These are phyloP conservation scores for Leccinellum albellum DNA, from an alignment of 768 basidiomycete genomes.

Conservation along the genomic window DNA sequence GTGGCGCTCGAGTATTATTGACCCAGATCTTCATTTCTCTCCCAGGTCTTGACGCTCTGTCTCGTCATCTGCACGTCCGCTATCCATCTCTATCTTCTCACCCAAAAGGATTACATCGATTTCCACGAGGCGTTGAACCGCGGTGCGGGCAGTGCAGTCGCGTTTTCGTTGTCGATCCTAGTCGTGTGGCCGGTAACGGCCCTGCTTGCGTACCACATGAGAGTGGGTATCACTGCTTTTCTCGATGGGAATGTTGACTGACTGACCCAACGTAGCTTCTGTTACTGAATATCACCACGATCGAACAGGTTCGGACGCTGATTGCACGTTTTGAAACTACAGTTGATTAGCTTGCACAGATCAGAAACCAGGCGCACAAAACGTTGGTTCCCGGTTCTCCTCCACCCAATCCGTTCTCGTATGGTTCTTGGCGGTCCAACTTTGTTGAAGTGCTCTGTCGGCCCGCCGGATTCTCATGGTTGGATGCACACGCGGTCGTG, in stretches of 20 bases:
- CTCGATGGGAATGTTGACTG: background rate
- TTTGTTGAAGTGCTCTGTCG: conserved; percentile 73
- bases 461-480: conserved; percentile 77
- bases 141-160: conserved; percentile 77
- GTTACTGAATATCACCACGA: conserved; percentile 87
- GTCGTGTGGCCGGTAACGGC: conserved; percentile 84
- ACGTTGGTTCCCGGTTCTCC: conserved; percentile 57
- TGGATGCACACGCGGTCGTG: conserved; percentile 55
- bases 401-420: conserved; percentile 85
- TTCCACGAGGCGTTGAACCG: conserved; percentile 43
- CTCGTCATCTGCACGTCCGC: conserved; percentile 82
- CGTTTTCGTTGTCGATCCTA: conserved; percentile 64
- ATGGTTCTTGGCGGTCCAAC: conserved; percentile 73
- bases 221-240: conserved; percentile 49
- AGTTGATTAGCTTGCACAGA: conserved; percentile 40
- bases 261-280: conserved; percentile 50
- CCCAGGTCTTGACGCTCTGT: conserved; percentile 66
- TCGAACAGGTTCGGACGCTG: conserved; percentile 72
- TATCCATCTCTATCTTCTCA: conserved; percentile 71
- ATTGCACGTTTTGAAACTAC: conserved; percentile 6
- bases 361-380: conserved; percentile 82
- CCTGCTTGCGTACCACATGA: conserved; percentile 77
- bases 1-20: conserved; percentile 27
- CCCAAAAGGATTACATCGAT: conserved; percentile 46
- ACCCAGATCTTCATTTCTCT: conserved; percentile 7